phyloP scores from a whole-genome alignment of 2,329 filamentous ascomycete genomes.

The Rhexocercosporidium sp. region DNA sequence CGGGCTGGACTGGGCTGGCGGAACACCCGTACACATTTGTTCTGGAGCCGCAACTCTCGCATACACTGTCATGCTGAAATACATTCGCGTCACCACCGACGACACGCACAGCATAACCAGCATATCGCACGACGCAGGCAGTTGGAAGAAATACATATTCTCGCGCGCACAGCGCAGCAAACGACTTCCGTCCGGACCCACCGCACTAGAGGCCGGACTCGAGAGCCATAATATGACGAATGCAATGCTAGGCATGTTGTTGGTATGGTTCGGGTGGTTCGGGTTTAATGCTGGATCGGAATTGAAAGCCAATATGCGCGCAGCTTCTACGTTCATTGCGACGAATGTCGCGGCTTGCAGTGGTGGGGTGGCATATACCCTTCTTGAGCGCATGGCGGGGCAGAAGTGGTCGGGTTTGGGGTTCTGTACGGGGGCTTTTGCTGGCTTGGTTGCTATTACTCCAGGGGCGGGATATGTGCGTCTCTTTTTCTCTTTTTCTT shows the following conservation, averaged over 20 bases:
- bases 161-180: neutral
- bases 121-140: conserved; percentile 1
- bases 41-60: conserved; percentile 83
- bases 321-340: conserved; percentile 81
- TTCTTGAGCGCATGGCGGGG: conserved; percentile 84
- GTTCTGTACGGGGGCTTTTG: conserved; percentile 87
- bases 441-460: conserved; percentile 83
- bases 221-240: conserved; percentile 88
- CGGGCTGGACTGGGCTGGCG: conserved; percentile 30
- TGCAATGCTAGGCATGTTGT: conserved; percentile 86
- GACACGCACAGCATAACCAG: conserved; percentile 63
- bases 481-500: conserved; percentile 40
- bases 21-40: conserved; percentile 78
- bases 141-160: conserved; percentile 13
- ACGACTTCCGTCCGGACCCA: neutral
- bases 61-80: conserved; percentile 76
- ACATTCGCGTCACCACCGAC: conserved; percentile 61
- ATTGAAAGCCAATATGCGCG: conserved; percentile 77
- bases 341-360: conserved; percentile 84
- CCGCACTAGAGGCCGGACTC: conserved; percentile 50
- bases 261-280: conserved; percentile 93
- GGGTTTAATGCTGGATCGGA: conserved; percentile 89
- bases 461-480: conserved; percentile 81
- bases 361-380: conserved; percentile 84
- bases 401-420: conserved; percentile 89